Base-by-base conservation (phyloP, 352 stramenopile genomes). In the Globisporangium solare region DNA sequence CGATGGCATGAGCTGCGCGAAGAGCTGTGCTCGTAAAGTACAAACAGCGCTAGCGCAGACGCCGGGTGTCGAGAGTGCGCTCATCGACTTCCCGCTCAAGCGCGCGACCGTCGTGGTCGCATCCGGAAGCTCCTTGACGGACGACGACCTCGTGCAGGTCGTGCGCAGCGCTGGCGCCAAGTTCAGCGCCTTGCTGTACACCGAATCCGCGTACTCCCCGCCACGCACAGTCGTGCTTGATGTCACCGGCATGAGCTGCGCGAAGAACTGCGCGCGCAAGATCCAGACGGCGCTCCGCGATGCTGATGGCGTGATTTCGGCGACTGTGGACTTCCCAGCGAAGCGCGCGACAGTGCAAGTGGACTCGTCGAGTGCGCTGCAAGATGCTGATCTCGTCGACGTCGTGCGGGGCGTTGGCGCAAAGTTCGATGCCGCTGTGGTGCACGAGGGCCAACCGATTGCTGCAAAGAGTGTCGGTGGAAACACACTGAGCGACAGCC, bases 21-120 rank as follows among this genome's bases (percentile, higher is more conserved):
- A 89, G 55, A 91, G 90, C 42, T 93, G 86, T 24, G 84, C 80
- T 17, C 68, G 63, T 6, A 95, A 93, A 52, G 73, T 95, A 1
- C 64, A 92, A 52, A 70, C 60, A 1, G 76, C 79, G 7, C 69
- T 95, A 31, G 66, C 66, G 41, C 59, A 68, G 5, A 63, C 77
- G 1, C 15, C 70, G 6, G 75, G 75, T 6, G 79, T 95, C 22
- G 57, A 88, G 47, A 79, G 43, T 39, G 80, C 83, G 0, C 66
- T 51, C 6, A 84, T 95, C 51, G 76, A 94, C 39, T 94, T 94
- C 31, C 47, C 61, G 7, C 57, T 68, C 11, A 86, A 93, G 61
- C 71, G 76, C 5, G 83, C 80, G 8, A 84, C 59, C 12, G 65
- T 95, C 0, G 64, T 79, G 39, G 67, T 94, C 18, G 61, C 83